A percentile compares a stretch with the other conserved stretches of the same genome.
phyloP scores from a whole-genome alignment of 352 stramenopile genomes.

The Discostella stelligera region DNA sequence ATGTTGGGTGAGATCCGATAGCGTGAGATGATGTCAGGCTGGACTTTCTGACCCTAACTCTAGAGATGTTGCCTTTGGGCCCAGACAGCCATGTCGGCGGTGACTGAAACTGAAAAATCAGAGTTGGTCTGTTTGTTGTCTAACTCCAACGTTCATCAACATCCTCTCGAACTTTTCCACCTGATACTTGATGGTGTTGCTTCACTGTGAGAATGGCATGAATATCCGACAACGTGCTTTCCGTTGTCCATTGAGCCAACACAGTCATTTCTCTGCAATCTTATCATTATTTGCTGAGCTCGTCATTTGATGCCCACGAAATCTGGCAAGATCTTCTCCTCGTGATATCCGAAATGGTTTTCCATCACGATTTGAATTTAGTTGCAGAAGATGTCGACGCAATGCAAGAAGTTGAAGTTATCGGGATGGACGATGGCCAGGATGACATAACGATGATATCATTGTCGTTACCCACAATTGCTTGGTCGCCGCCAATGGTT shows the following conservation, averaged over 20 bases:
- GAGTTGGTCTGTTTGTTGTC: background rate
- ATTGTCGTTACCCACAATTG: background rate
- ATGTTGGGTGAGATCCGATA: background rate
- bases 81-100: background rate
- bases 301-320: background rate
- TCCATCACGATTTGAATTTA: slow-evolving; percentile 9
- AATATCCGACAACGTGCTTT: too few relatives aligned
- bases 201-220: background rate
- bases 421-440: slow-evolving; percentile 15
- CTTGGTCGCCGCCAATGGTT: background rate
- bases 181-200: background rate
- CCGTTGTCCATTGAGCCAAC: background rate
- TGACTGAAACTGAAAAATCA: too few relatives aligned
- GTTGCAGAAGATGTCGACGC: slow-evolving; percentile 7
- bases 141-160: background rate
- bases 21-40: background rate
- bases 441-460: slow-evolving; percentile 31
- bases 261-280: background rate
- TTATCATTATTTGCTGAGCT: background rate
- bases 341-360: background rate
- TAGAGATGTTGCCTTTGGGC: too few relatives aligned
- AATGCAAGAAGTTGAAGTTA: slow-evolving; percentile 51
- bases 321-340: background rate
- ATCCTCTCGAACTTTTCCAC: background rate
- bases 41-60: background rate